phyloP scores from a whole-genome alignment of 1,284 basidiomycete genomes.

The Mycosarcoma maydis region DNA sequence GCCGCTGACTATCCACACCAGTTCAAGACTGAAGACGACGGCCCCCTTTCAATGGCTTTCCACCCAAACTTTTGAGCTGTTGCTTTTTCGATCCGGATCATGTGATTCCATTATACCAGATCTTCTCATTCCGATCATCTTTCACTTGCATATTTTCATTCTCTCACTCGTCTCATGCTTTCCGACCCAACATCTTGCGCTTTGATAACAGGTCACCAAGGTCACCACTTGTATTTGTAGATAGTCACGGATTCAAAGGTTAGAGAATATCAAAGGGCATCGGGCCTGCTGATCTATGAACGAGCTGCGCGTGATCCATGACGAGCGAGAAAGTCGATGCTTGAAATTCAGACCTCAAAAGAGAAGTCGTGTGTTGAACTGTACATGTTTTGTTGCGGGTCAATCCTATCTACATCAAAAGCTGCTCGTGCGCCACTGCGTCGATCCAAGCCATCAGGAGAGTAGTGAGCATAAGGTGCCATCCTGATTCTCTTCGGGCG shows the following conservation, averaged over 20 bases:
- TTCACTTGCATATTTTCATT: no score
- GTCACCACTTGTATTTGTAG: neutral
- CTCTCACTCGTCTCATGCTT: neutral
- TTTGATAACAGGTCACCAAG: neutral
- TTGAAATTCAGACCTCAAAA: no score
- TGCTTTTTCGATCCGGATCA: no score
- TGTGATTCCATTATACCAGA: no score
- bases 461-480: constrained; percentile 79
- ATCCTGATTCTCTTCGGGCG: constrained; percentile 78
- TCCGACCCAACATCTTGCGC: neutral
- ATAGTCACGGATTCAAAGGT: no score
- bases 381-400: no score
- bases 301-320: no score
- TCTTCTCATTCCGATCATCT: no score
- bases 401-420: neutral
- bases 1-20: neutral
- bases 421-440: constrained; percentile 74
- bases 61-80: neutral
- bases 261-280: no score
- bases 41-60: constrained; percentile 20
- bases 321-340: no score
- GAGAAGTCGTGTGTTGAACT: no score
- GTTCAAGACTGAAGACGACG: neutral
- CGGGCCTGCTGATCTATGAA: no score
- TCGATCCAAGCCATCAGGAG: constrained; percentile 76